Conservation (phyloP, 345 rosid genomes). For the Ailanthus altissimus region DNA sequence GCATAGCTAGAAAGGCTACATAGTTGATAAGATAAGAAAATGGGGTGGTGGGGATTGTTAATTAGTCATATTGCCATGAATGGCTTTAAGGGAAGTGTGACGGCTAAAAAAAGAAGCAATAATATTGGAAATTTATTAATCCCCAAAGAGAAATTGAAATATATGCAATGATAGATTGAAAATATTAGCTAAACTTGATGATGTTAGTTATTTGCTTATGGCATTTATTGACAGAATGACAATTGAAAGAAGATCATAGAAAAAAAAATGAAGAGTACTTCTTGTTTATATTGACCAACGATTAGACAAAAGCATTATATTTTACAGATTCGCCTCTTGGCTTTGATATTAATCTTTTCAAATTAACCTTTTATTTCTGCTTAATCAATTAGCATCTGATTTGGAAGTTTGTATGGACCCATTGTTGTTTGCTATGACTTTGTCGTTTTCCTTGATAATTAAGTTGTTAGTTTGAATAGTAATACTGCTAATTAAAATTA, state of each 20-base stretch:
- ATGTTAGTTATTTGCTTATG: background rate
- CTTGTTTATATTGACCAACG: no score
- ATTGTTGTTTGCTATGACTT: background rate
- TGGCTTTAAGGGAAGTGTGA: background rate
- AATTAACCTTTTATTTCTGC: background rate
- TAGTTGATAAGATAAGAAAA: background rate
- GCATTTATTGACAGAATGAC: background rate
- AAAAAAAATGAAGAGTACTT: no score
- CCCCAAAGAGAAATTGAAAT: background rate
- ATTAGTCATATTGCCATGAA: background rate
- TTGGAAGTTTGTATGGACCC: background rate
- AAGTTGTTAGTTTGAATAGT: background rate
- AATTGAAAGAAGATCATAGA: no score
- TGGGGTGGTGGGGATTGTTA: background rate
- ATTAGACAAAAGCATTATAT: background rate
- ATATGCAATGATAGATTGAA: background rate
- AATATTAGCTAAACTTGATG: background rate
- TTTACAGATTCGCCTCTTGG: background rate
- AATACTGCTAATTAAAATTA: background rate
- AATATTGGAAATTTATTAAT: background rate
- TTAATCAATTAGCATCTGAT: background rate
- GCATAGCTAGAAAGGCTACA: background rate
- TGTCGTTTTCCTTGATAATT: slow-evolving; percentile 1
- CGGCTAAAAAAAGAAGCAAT: background rate
- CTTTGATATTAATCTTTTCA: background rate